Percentiles rank a stretch among this genome's conserved stretches.
Conservation (phyloP, 441 rosid genomes). For the Gossypium schwendimanii region DNA sequence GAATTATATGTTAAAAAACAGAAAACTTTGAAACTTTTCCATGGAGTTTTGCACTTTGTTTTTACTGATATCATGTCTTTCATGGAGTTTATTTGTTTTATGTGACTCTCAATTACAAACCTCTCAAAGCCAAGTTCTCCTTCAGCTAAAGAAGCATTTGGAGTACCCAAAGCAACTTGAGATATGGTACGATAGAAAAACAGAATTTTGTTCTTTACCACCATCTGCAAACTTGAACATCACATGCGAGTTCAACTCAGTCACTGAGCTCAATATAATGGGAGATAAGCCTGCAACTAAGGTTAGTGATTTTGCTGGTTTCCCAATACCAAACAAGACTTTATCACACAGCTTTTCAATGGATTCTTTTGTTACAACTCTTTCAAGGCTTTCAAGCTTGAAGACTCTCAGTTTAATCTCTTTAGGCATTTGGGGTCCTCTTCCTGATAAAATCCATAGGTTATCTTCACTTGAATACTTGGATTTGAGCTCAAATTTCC, state of each 20-base stretch:
- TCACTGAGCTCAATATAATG: conserved; percentile 71
- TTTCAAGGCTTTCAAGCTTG: conserved; percentile 72
- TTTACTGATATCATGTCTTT: conserved; percentile 26
- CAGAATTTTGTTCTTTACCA: conserved; percentile 62
- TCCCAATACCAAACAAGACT: conserved; percentile 55
- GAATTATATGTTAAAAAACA: not conserved
- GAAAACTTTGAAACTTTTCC: conserved; percentile 6
- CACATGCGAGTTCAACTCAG: conserved; percentile 46
- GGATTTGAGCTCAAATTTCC: conserved; percentile 81
- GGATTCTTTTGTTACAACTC: conserved; percentile 75
- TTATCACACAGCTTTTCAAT: conserved; percentile 61
- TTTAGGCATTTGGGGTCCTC: conserved; percentile 81
- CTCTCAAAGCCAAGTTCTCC: conserved; percentile 56
- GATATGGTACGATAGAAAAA: conserved; percentile 48
- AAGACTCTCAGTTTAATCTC: conserved; percentile 69
- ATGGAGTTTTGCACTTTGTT: conserved; percentile 39
- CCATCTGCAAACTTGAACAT: conserved; percentile 54
- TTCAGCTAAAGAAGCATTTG: conserved; percentile 72
- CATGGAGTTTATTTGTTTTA: conserved; percentile 37
- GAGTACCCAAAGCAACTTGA: conserved; percentile 65
- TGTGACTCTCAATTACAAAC: conserved; percentile 45
- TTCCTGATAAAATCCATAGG: conserved; percentile 81
- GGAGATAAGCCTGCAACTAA: conserved; percentile 62
- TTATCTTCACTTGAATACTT: conserved; percentile 57
- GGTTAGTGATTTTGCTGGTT: conserved; percentile 43